Evolutionary conservation across 1,284 basidiomycete genomes (phyloP).

Genomic region (Schizophyllum amplum): DNA sequence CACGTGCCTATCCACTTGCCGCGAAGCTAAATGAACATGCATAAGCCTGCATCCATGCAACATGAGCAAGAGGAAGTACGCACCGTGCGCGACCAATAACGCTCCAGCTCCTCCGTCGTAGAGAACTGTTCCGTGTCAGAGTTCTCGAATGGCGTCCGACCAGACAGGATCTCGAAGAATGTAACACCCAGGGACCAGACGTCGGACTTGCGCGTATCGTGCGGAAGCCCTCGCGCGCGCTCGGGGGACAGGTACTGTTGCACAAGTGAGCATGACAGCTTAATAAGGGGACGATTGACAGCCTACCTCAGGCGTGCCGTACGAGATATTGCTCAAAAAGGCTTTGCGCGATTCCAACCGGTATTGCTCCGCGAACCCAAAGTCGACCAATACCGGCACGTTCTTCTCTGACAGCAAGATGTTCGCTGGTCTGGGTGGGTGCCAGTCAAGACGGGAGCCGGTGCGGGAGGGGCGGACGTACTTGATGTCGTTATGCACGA

Average conservation of each 20-base stretch:
- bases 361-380: slow-evolving; percentile 86
- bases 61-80: slow-evolving; percentile 13
- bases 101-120: slow-evolving; percentile 76
- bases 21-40: slow-evolving; percentile 34
- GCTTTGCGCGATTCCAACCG: slow-evolving; percentile 49
- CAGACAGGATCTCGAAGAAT: slow-evolving; percentile 86
- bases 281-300: not conserved
- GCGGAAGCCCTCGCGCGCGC: slow-evolving; percentile 74
- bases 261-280: slow-evolving; percentile 12
- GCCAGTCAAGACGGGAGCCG: not conserved
- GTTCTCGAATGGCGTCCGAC: slow-evolving; percentile 86
- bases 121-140: slow-evolving; percentile 73
- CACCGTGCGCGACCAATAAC: slow-evolving; percentile 79
- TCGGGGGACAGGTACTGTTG: slow-evolving; percentile 80
- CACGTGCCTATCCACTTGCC: slow-evolving; percentile 83
- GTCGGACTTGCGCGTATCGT: slow-evolving; percentile 90
- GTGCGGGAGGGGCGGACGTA: slow-evolving; percentile 26
- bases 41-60: not conserved
- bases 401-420: slow-evolving; percentile 71
- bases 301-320: slow-evolving; percentile 82
- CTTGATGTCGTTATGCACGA: slow-evolving; percentile 96
- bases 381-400: slow-evolving; percentile 82
- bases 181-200: slow-evolving; percentile 91
- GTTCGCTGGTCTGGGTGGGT: slow-evolving; percentile 65
- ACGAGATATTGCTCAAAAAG: slow-evolving; percentile 77